These are phyloP conservation scores for Ganoderma sp. DNA, from an alignment of 1,284 basidiomycete species.

Conservation along the genomic window DNA sequence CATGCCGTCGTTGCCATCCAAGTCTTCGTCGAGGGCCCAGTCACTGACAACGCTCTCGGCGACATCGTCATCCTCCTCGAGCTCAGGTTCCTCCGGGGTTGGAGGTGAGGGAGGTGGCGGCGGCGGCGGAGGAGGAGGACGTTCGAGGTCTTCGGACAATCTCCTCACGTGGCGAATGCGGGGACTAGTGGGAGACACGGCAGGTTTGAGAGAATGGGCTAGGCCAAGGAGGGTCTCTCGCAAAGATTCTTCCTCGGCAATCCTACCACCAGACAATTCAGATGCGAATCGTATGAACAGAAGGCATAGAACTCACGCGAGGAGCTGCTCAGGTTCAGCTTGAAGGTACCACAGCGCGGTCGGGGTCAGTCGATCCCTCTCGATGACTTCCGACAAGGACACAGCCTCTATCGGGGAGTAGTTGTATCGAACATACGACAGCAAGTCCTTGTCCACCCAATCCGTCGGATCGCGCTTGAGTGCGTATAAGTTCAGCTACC, in stretches of 20 bases:
- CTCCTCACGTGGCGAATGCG: slow-evolving; percentile 16
- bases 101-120: slow-evolving; percentile 19
- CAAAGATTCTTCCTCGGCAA: slow-evolving; percentile 16
- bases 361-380: slow-evolving; percentile 19
- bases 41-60: slow-evolving; percentile 28
- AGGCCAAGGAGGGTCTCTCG: slow-evolving; percentile 20
- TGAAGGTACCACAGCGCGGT: slow-evolving; percentile 26
- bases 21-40: slow-evolving; percentile 28
- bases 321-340: slow-evolving; percentile 17
- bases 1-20: slow-evolving; percentile 1
- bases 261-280: slow-evolving; percentile 12
- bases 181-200: slow-evolving; percentile 27
- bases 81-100: slow-evolving; percentile 17
- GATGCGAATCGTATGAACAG: neutral
- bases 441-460: slow-evolving; percentile 25
- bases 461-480: slow-evolving; percentile 20
- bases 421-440: slow-evolving; percentile 9
- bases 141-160: slow-evolving; percentile 19
- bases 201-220: slow-evolving; percentile 20
- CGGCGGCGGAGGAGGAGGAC: slow-evolving; percentile 8
- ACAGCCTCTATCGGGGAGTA: slow-evolving; percentile 12
- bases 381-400: slow-evolving; percentile 13
- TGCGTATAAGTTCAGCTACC: slow-evolving; percentile 1
- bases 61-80: slow-evolving; percentile 23
- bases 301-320: slow-evolving; percentile 11